Evolutionary conservation across 2,329 filamentous ascomycete species (phyloP), one percentile per base, ranked within the genome.

Genomic region (Microthyrium microscopicum): DNA sequence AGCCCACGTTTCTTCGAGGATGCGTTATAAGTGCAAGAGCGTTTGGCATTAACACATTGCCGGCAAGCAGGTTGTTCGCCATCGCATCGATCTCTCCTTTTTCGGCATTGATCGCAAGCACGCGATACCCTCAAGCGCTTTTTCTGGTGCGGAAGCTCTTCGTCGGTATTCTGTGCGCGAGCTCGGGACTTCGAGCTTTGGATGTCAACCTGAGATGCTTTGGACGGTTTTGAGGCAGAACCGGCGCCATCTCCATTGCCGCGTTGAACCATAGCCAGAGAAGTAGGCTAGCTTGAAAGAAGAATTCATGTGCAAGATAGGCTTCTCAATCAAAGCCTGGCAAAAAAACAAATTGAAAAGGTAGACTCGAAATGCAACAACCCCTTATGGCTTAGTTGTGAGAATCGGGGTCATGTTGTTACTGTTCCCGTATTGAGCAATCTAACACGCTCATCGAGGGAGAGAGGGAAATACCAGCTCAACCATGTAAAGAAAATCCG

Each of bases 1-100:
- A 85, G 70, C 4, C 80, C 79, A 41, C 79, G 65, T 51, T 83
- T 83, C 53, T 81, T 82, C 5, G 76, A 72, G 34, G 71, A 73
- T 34, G 75, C 66, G 40, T 77, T 71, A 50, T 84, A 85, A 12
- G 74, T 73, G 50, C 80, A 85, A 21, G 61, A 51, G 31, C 77
- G 64, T 34, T 66, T 69, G 39, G 76, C 68, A 4, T 66, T 59
- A 5, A 63, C 61, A 54, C 78, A 83, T 3, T 74, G 74, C 29
- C 68, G 70, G 49, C 77, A 83, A 11, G 61, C 58, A 5, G 77
- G 77, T 41, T 73, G 70, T 8, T 60, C 58, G 12, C 78, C 77
- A 45, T 83, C 76, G 52, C 77, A 83, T 47, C 77, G 80, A 51
- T 81, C 76, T 40, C 74, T 67, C 32, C 71, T 71, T 11, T 63